Percentiles rank a stretch among this genome's conserved stretches.
These are phyloP conservation scores for Amanita subjunquillea DNA, from an alignment of 768 basidiomycete species.

Conservation along the genomic window DNA sequence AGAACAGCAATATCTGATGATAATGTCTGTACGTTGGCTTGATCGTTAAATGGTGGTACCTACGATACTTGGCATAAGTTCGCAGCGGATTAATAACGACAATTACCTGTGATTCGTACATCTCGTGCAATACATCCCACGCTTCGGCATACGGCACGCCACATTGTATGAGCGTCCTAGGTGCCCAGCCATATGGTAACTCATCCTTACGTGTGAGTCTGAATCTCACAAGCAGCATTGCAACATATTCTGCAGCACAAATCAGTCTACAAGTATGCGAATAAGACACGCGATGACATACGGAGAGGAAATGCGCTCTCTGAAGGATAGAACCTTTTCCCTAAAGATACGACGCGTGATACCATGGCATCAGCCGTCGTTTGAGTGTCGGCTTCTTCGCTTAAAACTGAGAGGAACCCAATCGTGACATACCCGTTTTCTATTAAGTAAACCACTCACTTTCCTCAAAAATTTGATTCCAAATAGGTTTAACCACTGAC, in stretches of 20 bases:
- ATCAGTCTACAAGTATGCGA: neutral
- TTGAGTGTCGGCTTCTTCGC: constrained; percentile 43
- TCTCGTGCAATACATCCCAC: constrained; percentile 78
- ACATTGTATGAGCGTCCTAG: constrained; percentile 69
- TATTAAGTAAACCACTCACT: constrained; percentile 31
- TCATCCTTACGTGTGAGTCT: constrained; percentile 47
- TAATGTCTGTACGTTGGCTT: constrained; percentile 68
- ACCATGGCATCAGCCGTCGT: constrained; percentile 52
- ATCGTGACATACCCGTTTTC: neutral
- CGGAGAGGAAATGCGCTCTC: constrained; percentile 85
- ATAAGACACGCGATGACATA: constrained; percentile 26
- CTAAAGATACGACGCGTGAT: constrained; percentile 58
- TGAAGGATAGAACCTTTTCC: constrained; percentile 83
- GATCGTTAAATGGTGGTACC: constrained; percentile 80
- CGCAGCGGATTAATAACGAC: neutral
- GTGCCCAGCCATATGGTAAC: constrained; percentile 73
- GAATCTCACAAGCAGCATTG: constrained; percentile 68
- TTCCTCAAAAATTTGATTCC: constrained; percentile 80
- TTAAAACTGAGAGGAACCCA: constrained; percentile 30
- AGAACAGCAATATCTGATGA: constrained; percentile 76
- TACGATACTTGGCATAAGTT: constrained; percentile 14
- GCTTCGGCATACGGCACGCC: constrained; percentile 73
- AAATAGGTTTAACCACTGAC: constrained; percentile 70
- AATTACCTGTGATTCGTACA: constrained; percentile 81
- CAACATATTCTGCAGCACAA: constrained; percentile 53